Percentiles rank a stretch among this genome's conserved stretches.
phyloP scores from a whole-genome alignment of 1,284 basidiomycete species.

The Cystobasidium sp. region DNA sequence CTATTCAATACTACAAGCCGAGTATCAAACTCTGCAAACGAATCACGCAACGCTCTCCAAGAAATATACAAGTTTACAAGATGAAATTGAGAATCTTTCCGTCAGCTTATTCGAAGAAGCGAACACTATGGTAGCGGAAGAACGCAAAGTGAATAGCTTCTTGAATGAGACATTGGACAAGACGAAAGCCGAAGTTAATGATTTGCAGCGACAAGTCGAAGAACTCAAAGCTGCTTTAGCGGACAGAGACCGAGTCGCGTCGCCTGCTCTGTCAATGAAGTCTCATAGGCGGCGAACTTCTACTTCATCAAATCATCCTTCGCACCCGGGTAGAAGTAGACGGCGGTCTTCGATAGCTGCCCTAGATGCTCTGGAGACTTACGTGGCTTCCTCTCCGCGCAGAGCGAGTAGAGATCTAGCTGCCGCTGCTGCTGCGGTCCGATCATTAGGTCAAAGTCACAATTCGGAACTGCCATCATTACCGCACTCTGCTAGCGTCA shows the following conservation, averaged over 20 bases:
- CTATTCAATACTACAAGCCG: slow-evolving; percentile 45
- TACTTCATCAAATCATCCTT: slow-evolving; percentile 1
- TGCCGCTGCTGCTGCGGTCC: slow-evolving; percentile 34
- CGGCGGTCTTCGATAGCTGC: slow-evolving; percentile 35
- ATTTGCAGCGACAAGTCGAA: slow-evolving; percentile 37
- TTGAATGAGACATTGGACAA: slow-evolving; percentile 46
- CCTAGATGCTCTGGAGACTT: slow-evolving; percentile 29
- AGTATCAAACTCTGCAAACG: slow-evolving; percentile 36
- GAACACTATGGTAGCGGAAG: slow-evolving; percentile 52
- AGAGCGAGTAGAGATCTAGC: slow-evolving; percentile 34
- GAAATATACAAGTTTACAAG: slow-evolving; percentile 51
- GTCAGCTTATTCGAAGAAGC: slow-evolving; percentile 54
- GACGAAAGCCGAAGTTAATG: slow-evolving; percentile 46
- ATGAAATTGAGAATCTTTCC: slow-evolving; percentile 52
- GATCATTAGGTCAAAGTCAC: slow-evolving; percentile 20
- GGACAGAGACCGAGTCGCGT: slow-evolving; percentile 15
- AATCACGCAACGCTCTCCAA: slow-evolving; percentile 47
- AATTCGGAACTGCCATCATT: slow-evolving; percentile 1
- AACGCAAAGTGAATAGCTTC: slow-evolving; percentile 46
- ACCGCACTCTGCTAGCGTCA: slow-evolving; percentile 23
- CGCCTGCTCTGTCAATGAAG: slow-evolving; percentile 4
- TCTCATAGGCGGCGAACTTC: slow-evolving; percentile 20
- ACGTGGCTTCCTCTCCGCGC: slow-evolving; percentile 23
- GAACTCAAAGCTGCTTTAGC: slow-evolving; percentile 13
- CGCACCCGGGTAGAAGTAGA: slow-evolving; percentile 24